Base-by-base conservation (phyloP, 2,329 filamentous ascomycete genomes). In the Tolypocladium capitatum region DNA sequence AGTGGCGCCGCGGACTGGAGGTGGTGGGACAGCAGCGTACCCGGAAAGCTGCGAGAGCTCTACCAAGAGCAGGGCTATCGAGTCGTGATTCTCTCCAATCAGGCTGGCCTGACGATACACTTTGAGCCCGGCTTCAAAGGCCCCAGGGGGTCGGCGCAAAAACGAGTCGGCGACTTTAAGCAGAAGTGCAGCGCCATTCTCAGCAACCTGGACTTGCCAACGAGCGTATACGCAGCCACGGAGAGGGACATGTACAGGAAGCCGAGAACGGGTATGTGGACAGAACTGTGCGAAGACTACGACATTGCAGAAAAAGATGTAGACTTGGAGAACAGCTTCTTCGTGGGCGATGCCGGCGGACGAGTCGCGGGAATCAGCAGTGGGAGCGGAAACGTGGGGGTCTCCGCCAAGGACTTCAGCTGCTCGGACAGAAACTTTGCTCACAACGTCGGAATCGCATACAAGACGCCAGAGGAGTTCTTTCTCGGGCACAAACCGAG, bases 241-340 rank as follows among this genome's bases (percentile, higher is more conserved):
- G 80, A 70, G 36, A 83, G 83, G 49, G 90, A 97, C 57, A 73
- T 78, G 6, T 96, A 82, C 63, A 79, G 92, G 47, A 98, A 98
- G 66, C 92, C 92, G 5, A 75, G 90, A 35, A 74, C 72, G 2
- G 91, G 90, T 20, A 96, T 97, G 86, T 98, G 92, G 91, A 71
- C 74, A 1, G 72, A 76, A 55, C 52, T 77, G 4, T 72, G 71
- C 52, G 65, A 74, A 0, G 81, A 86, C 56, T 76, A 80, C 53
- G 75, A 73, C 43, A 67, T 85, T 1, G 66, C 75, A 41, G 68
- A 70, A 5, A 68, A 68, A 1, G 71, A 72, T 1, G 65, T 94
- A n/a, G 84, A 95, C 61, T 63, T 86, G 32, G 67, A 75, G 16
- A 69, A 72, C 3, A 94, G 86, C 24, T 72, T 96, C 53, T 96